These are phyloP conservation scores for Fusarium caatingaense DNA, from an alignment of 2,329 filamentous ascomycete genomes.

Conservation along the genomic window DNA sequence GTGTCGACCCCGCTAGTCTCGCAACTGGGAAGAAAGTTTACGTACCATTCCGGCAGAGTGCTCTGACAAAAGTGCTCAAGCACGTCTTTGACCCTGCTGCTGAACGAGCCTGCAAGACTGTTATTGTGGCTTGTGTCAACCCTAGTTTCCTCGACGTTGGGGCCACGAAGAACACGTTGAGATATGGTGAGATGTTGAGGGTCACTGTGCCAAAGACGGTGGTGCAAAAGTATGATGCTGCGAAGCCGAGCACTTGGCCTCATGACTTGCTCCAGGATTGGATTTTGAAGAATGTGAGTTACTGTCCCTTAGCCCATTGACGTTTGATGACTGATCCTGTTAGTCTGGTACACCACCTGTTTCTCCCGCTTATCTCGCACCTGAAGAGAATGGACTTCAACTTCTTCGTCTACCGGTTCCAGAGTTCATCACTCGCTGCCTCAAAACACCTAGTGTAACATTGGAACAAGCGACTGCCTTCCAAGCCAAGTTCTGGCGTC, in stretches of 20 bases:
- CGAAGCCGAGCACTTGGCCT: constrained; percentile 54
- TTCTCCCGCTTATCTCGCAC: constrained; percentile 51
- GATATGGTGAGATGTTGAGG: constrained; percentile 61
- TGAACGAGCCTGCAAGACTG: constrained; percentile 55
- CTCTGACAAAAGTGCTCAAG: constrained; percentile 61
- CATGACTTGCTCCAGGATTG: constrained; percentile 54
- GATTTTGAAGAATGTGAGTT: constrained; percentile 56
- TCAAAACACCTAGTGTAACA: constrained; percentile 51
- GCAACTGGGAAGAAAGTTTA: constrained; percentile 49
- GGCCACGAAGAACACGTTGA: constrained; percentile 61
- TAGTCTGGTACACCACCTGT: constrained; percentile 56
- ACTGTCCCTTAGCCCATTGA: no score
- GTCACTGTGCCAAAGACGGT: constrained; percentile 51
- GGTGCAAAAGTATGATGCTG: constrained; percentile 40
- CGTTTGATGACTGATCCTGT: no score
- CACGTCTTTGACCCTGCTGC: constrained; percentile 60
- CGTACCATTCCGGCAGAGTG: constrained; percentile 60
- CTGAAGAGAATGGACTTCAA: constrained; percentile 55
- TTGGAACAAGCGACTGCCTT: constrained; percentile 56
- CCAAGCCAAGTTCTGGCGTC: constrained; percentile 56
- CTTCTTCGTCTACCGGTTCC: constrained; percentile 54
- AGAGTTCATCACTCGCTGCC: constrained; percentile 56
- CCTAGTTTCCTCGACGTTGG: constrained; percentile 58
- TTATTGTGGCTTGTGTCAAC: constrained; percentile 61
- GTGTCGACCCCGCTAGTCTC: constrained; percentile 46